phyloP scores from a whole-genome alignment of 192 early-diverging fungal genomes.

The Pilobolus umbonatus region DNA sequence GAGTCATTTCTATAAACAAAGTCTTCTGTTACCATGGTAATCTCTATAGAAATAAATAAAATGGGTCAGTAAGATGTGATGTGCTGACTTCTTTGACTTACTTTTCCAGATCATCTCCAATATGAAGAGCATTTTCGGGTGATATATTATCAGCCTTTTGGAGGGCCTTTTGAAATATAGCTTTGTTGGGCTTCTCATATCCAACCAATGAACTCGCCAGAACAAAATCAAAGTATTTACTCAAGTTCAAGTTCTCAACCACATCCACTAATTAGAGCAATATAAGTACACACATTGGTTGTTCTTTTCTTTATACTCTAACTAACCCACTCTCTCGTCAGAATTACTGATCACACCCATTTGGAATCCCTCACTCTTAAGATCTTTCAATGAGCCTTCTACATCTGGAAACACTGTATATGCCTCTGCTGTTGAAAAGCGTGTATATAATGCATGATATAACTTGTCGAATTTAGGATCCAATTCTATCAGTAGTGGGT shows the following conservation, averaged over 20 bases:
- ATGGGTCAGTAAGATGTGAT: neutral
- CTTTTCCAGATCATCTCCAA: constrained; percentile 53
- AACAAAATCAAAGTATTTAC: constrained; percentile 55
- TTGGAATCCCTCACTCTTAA: constrained; percentile 41
- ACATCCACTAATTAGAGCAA: constrained; percentile 22
- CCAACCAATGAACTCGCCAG: constrained; percentile 46
- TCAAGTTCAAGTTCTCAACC: constrained; percentile 33
- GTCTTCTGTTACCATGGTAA: constrained; percentile 18
- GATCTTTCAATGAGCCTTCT: constrained; percentile 36
- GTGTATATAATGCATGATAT: constrained; percentile 36
- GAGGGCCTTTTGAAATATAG: constrained; percentile 52
- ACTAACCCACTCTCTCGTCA: constrained; percentile 48
- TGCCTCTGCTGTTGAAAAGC: constrained; percentile 43
- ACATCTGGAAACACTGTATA: constrained; percentile 56
- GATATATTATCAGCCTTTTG: constrained; percentile 23
- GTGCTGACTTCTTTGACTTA: constrained; percentile 12
- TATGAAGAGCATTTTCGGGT: constrained; percentile 49
- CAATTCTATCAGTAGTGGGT: no score
- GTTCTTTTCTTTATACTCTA: neutral
- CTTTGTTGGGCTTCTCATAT: constrained; percentile 48
- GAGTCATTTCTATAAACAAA: no score
- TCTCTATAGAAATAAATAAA: constrained; percentile 14
- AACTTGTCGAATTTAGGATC: constrained; percentile 19
- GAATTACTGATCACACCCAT: constrained; percentile 59
- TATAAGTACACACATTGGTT: neutral